Evolutionary conservation across 805 yeast species (phyloP).

Genomic region (Cyberlindnera saturnus): DNA sequence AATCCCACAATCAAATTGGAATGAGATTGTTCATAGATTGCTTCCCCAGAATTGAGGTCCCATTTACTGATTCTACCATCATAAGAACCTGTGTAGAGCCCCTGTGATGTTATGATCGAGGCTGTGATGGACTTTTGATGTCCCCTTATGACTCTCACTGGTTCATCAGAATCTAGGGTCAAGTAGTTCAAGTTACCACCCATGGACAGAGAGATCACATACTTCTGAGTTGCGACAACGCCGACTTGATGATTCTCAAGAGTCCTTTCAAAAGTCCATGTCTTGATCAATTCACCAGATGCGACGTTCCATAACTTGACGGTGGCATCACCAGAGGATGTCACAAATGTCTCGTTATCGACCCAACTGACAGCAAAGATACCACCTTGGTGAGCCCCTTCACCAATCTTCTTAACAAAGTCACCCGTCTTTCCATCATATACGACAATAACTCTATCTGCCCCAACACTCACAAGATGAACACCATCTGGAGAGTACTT

Average conservation of each 20-base stretch:
- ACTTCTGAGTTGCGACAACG: conserved; percentile 56
- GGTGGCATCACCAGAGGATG: conserved; percentile 79
- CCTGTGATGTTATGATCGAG: conserved; percentile 26
- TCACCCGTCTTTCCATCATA: conserved; percentile 91
- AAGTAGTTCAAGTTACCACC: conserved; percentile 69
- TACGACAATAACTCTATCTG: conserved; percentile 69
- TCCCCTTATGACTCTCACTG: conserved; percentile 46
- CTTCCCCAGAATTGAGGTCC: conserved; percentile 35
- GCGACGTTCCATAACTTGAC: conserved; percentile 60
- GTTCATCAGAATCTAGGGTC: conserved; percentile 29
- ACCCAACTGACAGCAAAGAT: conserved; percentile 75
- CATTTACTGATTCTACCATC: conserved; percentile 74
- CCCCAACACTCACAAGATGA: conserved; percentile 71
- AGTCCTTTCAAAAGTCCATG: conserved; percentile 44
- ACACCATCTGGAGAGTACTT: conserved; percentile 79
- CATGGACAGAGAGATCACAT: conserved; percentile 58
- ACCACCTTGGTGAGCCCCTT: conserved; percentile 63
- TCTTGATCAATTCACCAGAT: conserved; percentile 34
- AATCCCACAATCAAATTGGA: conserved; percentile 60
- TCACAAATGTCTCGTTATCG: conserved; percentile 54
- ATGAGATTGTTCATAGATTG: conserved; percentile 42
- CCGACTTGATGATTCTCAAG: conserved; percentile 76
- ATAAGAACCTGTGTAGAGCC: conserved; percentile 61
- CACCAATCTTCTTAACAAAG: conserved; percentile 40
- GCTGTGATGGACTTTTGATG: conserved; percentile 83